Percentiles rank a stretch among this genome's conserved stretches.
Evolutionary conservation across 345 rosid species (phyloP).

Genomic region (Hypericum androsaemum): DNA sequence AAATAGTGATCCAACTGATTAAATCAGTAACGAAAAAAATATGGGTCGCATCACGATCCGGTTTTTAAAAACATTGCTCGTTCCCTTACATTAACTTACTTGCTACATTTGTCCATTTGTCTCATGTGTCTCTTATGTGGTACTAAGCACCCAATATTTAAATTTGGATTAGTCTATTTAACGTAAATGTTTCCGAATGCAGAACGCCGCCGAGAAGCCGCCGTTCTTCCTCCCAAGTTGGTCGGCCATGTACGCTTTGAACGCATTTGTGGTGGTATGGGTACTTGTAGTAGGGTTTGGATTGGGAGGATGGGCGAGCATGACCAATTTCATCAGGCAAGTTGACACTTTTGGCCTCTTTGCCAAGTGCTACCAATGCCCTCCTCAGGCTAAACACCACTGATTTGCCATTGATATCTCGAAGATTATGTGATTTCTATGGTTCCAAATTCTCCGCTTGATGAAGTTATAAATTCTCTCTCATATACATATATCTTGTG

Average conservation of each 20-base stretch:
- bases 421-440: too few relatives aligned
- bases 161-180: too few relatives aligned
- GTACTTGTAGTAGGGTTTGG: conserved; percentile 1
- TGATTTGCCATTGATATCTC: conserved; percentile 21
- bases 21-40: too few relatives aligned
- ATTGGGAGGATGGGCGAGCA: conserved; percentile 1
- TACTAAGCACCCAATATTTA: too few relatives aligned
- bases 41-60: too few relatives aligned
- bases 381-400: conserved; percentile 27
- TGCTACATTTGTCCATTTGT: too few relatives aligned
- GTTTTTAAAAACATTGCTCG: too few relatives aligned
- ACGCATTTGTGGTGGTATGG: conserved; percentile 3
- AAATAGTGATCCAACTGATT: too few relatives aligned
- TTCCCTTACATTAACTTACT: too few relatives aligned
- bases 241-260: conserved; percentile 1
- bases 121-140: too few relatives aligned
- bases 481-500: too few relatives aligned
- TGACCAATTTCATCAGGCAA: conserved; percentile 40
- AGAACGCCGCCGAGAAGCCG: conserved; percentile 3
- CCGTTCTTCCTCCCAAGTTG: not conserved
- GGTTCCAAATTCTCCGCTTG: not conserved
- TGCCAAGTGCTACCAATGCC: conserved; percentile 87
- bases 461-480: conserved; percentile 4
- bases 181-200: too few relatives aligned
- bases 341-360: conserved; percentile 79